Percentiles rank a stretch among this genome's conserved stretches.
These are phyloP conservation scores for Lactarius sanguifluus DNA, from an alignment of 768 basidiomycete genomes.

Conservation along the genomic window DNA sequence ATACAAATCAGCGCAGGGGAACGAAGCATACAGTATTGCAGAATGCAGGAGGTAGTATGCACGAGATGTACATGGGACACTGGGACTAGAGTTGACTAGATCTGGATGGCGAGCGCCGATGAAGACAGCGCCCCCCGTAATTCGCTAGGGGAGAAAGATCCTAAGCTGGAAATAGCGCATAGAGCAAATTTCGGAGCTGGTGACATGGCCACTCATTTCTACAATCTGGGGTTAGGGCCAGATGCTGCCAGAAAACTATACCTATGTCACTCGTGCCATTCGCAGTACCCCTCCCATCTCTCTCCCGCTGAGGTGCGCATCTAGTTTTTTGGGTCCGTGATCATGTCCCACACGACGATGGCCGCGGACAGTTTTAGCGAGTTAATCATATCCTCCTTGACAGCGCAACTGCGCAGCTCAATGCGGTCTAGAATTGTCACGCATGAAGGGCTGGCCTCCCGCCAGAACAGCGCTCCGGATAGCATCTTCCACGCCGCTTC, in stretches of 20 bases:
- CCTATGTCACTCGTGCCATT: background rate
- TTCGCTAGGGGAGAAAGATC: background rate
- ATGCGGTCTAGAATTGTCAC: constrained; percentile 24
- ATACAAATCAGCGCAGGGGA: background rate
- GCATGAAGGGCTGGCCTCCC: constrained; percentile 15
- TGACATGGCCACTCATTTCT: background rate
- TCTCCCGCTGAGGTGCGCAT: background rate
- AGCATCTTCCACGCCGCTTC: constrained; percentile 11
- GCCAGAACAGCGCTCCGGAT: constrained; percentile 6
- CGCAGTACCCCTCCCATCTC: background rate
- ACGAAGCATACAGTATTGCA: background rate
- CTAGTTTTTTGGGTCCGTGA: constrained; percentile 20
- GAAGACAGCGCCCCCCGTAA: background rate
- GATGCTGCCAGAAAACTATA: background rate
- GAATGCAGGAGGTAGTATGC: background rate
- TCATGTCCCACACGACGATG: constrained; percentile 23
- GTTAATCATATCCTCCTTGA: constrained; percentile 16
- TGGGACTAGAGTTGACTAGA: background rate
- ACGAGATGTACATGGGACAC: too few relatives aligned
- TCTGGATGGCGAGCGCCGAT: background rate
- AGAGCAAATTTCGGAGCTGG: background rate
- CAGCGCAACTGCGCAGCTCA: constrained; percentile 17
- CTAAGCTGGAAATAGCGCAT: background rate
- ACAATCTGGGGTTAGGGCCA: background rate
- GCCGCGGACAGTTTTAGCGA: constrained; percentile 13